Evolutionary conservation across 1,284 basidiomycete genomes (phyloP), one percentile per base, ranked within the genome.

Genomic region (Megacollybia platyphylla): DNA sequence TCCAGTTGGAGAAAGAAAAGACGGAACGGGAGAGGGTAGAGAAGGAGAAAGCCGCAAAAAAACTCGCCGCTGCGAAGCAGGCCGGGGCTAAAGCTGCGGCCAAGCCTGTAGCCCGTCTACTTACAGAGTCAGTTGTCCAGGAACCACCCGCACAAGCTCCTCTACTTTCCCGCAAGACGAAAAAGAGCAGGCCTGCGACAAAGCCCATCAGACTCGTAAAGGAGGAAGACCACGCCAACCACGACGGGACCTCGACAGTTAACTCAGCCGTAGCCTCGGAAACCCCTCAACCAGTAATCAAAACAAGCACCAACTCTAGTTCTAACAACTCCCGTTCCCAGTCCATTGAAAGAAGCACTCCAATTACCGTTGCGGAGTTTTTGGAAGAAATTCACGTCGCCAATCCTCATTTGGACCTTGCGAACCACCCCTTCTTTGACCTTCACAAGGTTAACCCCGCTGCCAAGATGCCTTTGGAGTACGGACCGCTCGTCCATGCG

Each of bases 401-500:
- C 46, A 70, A 75, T 51, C 79, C 79, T 1, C 60, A 60, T 41
- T 71, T 86, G 64, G 73, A 81, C 50, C 61, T 87, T 36, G 60
- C 71, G 7, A 73, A 71, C 40, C 76, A 86, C 52, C 68, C 81
- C 0, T 80, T 88, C 60, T 88, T 88, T 52, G 81, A 87, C 51
- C 49, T 70, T 26, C 63, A 72, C 45, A 79, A 72, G 57, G 69
- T 88, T 48, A 78, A 77, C 51, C 74, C 81, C 31, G 71, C 79
- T 28, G 70, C 76, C 39, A 83, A 78, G 55, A 77, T 84, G 66
- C 81, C 84, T 11, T 59, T 87, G 40, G 82, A 87, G 51, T 87
- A 87, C 50, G 82, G 77, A 2, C 84, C 85, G 30, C 63, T 88
- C 39, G 83, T 87, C 3, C 84, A 87, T 53, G 85, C 86, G 1